These are phyloP conservation scores for Oryza nivara DNA, from an alignment of 176 grass and related monocot genomes.

Conservation along the genomic window DNA sequence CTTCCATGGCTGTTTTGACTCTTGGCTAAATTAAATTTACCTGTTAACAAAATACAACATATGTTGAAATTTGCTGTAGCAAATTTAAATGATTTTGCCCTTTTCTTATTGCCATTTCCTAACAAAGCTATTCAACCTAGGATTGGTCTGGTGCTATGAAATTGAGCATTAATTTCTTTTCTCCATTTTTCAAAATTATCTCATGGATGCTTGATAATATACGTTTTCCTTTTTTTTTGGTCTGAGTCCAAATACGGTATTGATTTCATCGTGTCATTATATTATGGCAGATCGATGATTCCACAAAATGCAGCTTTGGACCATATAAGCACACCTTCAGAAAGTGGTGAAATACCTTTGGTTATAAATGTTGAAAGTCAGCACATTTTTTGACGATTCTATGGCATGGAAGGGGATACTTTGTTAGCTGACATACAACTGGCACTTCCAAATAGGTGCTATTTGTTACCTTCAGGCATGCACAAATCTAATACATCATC, in stretches of 20 bases:
- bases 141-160: background rate
- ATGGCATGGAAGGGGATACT: background rate
- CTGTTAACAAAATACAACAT: background rate
- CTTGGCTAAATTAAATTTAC: background rate
- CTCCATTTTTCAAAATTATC: background rate
- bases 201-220: background rate
- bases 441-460: conserved; percentile 3
- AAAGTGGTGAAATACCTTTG: background rate
- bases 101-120: background rate
- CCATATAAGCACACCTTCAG: background rate
- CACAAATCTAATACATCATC: background rate
- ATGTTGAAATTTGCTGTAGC: background rate
- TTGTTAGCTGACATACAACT: conserved; percentile 24
- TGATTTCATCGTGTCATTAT: background rate
- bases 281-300: background rate
- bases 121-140: background rate
- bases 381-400: background rate
- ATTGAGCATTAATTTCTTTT: background rate
- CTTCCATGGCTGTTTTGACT: background rate
- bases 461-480: conserved; percentile 35
- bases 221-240: background rate
- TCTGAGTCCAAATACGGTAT: background rate
- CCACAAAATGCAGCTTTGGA: conserved; percentile 17
- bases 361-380: conserved; percentile 12
- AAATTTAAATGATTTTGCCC: background rate